phyloP scores from a whole-genome alignment of 2,329 filamentous ascomycete genomes.

The Colletotrichum sidae region DNA sequence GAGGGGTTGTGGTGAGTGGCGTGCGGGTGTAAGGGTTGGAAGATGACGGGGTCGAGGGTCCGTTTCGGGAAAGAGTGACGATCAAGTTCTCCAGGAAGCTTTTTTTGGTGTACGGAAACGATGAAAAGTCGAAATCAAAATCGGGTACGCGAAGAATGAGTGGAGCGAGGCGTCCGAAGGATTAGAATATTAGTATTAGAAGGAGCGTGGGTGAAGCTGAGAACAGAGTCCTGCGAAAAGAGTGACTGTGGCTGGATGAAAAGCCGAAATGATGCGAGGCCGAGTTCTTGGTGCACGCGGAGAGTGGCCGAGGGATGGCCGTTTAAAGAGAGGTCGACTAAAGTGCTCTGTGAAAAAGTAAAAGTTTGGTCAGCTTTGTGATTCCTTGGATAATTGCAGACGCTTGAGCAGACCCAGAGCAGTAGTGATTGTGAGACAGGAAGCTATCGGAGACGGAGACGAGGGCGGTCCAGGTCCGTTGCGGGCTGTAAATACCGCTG shows the following conservation, averaged over 20 bases:
- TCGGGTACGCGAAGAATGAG: conserved; percentile 34
- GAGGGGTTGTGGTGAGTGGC: conserved; percentile 45
- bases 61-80: conserved; percentile 58
- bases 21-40: conserved; percentile 43
- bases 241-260: conserved; percentile 66
- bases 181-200: conserved; percentile 42
- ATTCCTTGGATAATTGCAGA: conserved; percentile 37
- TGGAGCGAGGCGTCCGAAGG: conserved; percentile 36
- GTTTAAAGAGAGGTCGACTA: conserved; percentile 60
- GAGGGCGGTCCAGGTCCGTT: conserved; percentile 39
- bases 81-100: conserved; percentile 42
- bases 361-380: conserved; percentile 50
- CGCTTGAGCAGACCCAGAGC: conserved; percentile 31
- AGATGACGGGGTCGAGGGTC: conserved; percentile 42
- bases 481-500: conserved; percentile 39
- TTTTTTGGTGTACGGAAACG: conserved; percentile 33
- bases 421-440: conserved; percentile 29
- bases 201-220: conserved; percentile 39
- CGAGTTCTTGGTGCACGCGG: conserved; percentile 42
- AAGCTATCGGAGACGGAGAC: conserved; percentile 19
- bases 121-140: conserved; percentile 22
- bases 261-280: conserved; percentile 58
- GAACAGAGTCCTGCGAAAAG: conserved; percentile 55
- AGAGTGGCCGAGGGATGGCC: conserved; percentile 58
- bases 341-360: conserved; percentile 52